Evolutionary conservation across 2,329 filamentous ascomycete genomes (phyloP).

Genomic region (Aspergillus floridensis): DNA sequence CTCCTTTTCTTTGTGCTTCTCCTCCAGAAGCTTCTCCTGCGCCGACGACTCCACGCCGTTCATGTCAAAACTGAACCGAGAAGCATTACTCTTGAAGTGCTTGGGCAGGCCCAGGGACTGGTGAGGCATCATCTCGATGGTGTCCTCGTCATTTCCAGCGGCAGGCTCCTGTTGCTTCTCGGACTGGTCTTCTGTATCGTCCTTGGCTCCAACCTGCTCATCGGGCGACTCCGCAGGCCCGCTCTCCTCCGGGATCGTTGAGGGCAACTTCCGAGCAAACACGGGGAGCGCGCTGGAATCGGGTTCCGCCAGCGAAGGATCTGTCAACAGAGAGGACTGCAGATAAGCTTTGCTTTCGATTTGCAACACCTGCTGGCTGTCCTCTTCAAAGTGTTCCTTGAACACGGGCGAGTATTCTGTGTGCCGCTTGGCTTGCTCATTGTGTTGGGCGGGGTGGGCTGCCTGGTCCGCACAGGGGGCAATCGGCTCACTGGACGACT

Average conservation of each 20-base stretch:
- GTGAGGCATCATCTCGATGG: constrained; percentile 30
- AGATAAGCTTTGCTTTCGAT: constrained; percentile 45
- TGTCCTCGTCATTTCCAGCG: constrained; percentile 26
- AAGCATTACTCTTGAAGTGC: constrained; percentile 57
- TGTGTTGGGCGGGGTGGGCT: constrained; percentile 16
- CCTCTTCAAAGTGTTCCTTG: constrained; percentile 60
- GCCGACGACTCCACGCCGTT: constrained; percentile 55
- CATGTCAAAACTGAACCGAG: constrained; percentile 65
- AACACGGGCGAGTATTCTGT: constrained; percentile 58
- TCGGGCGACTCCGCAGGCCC: constrained; percentile 8
- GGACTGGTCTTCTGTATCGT: constrained; percentile 9
- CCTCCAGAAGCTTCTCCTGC: constrained; percentile 62
- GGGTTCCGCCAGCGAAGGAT: constrained; percentile 25
- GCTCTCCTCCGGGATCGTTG: constrained; percentile 28
- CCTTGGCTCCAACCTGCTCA: constrained; percentile 9
- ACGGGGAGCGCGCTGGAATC: constrained; percentile 38
- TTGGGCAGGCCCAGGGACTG: constrained; percentile 40
- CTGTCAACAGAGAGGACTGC: constrained; percentile 39
- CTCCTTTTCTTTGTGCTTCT: constrained; percentile 58
- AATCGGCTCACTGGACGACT: constrained; percentile 13
- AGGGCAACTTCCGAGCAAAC: constrained; percentile 46
- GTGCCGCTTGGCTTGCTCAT: constrained; percentile 32
- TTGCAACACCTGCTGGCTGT: constrained; percentile 42
- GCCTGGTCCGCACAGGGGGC: constrained; percentile 13
- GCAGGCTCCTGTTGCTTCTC: constrained; percentile 7